Base-by-base conservation (phyloP, 2,329 filamentous ascomycete species). In the Apiospora arundinis region DNA sequence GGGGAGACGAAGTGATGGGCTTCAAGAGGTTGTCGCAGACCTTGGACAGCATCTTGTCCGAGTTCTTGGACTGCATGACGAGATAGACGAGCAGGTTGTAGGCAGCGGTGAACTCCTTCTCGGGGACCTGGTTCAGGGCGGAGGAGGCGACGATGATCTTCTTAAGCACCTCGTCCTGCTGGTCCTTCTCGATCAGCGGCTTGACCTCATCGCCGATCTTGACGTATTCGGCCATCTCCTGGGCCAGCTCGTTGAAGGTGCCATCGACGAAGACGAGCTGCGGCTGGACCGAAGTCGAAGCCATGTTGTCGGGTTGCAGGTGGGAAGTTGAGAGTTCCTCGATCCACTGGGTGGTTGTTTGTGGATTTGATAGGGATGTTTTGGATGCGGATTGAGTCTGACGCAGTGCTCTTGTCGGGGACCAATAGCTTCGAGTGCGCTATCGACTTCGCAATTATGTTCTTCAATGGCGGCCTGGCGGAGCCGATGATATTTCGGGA, bases 11-110 rank as follows among this genome's bases (percentile, higher is more conserved):
- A 73, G 92, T 90, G 80, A 98, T 91, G 74, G 96, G 95, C 82
- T 94, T 92, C 75, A 91, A 90, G 80, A 99, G 93, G 85, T 97
- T 95, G 79, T 91, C 88, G 90, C 96, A 98, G 79, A 99, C 92
- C 78, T 90, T 89, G 72, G 94, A 93, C 75, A 99, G 91, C 86
- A 96, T 93, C 84, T 93, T 93, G 83, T 94, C 92, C 76, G 93
- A 90, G 77, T 95, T 93, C 78, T 93, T 90, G 72, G 95, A 94
- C 85, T 97, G 94, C 78, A 94, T 89, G 76, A 97, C 91, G 73
- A 99, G 92, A 86, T 98, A 94, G 80, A 98, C 92, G 82, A 99
- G 92, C 77, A 98, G 92, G 86, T 99, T 98, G 86, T 98, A 98
- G 73, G 95, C 94, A 72, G 95, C 92, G 73, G 94, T 95, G 82